phyloP scores from a whole-genome alignment of 352 stramenopile species.

The Pythium insidiosum region DNA sequence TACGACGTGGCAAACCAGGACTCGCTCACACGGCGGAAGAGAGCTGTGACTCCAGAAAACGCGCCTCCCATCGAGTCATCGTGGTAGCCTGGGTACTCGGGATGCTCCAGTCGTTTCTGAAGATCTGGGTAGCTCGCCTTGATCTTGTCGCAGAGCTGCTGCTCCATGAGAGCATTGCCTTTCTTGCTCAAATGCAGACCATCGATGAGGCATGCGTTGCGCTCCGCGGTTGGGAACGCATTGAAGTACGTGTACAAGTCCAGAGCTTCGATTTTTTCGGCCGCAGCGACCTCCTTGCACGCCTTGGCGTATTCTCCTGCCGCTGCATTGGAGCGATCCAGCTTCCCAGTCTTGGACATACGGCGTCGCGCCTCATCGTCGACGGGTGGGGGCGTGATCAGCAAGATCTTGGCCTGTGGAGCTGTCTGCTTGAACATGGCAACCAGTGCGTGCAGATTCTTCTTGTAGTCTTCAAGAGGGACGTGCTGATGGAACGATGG shows the following conservation, averaged over 20 bases:
- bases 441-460: constrained; percentile 32
- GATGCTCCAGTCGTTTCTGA: background rate
- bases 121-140: background rate
- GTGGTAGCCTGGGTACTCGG: background rate
- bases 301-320: constrained; percentile 32
- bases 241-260: constrained; percentile 48
- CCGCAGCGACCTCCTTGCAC: constrained; percentile 27
- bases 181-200: constrained; percentile 43
- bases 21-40: background rate
- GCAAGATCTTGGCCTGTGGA: constrained; percentile 22
- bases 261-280: constrained; percentile 21
- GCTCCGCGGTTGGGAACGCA: constrained; percentile 15
- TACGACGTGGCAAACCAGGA: background rate
- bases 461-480: constrained; percentile 27
- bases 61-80: background rate
- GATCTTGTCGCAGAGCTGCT: constrained; percentile 29
- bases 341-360: background rate
- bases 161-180: constrained; percentile 36
- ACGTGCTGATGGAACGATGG: constrained; percentile 30
- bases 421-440: constrained; percentile 14
- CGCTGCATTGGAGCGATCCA: constrained; percentile 36
- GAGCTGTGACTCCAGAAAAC: background rate
- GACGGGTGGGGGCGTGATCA: constrained; percentile 52
- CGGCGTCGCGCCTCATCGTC: constrained; percentile 20
- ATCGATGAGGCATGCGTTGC: constrained; percentile 30